Conservation (phyloP, 1,139 yeast genomes). For the Suhomyces coccinellae region DNA sequence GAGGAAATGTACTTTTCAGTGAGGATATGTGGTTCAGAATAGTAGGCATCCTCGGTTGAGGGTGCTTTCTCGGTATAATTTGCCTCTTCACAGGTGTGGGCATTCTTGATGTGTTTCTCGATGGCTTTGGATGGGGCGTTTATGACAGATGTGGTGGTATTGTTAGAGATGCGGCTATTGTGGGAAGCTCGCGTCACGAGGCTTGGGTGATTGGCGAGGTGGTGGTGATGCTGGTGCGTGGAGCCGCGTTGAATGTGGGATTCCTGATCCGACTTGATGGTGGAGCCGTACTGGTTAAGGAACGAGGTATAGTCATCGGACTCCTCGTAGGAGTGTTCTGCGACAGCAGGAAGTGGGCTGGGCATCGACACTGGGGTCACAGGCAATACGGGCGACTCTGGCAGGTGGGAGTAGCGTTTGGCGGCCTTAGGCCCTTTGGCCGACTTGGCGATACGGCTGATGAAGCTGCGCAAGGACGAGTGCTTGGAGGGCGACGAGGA, state of each 20-base stretch:
- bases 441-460: too few relatives aligned
- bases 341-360: neutral
- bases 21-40: too few relatives aligned
- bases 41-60: too few relatives aligned
- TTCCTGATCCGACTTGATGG: neutral
- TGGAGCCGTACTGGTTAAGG: neutral
- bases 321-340: too few relatives aligned
- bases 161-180: neutral
- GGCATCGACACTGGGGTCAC: conserved; percentile 3
- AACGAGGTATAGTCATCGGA: neutral
- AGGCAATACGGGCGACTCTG: neutral
- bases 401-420: conserved; percentile 4
- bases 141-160: neutral
- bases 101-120: too few relatives aligned
- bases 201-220: neutral
- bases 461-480: too few relatives aligned
- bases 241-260: too few relatives aligned
- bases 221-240: too few relatives aligned
- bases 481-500: too few relatives aligned
- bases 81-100: too few relatives aligned
- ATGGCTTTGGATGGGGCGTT: neutral
- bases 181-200: neutral
- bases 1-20: too few relatives aligned
- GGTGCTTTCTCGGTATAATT: too few relatives aligned
- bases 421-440: neutral